phyloP scores from a whole-genome alignment of 345 rosid species.

The Eucalyptus cloeziana region DNA sequence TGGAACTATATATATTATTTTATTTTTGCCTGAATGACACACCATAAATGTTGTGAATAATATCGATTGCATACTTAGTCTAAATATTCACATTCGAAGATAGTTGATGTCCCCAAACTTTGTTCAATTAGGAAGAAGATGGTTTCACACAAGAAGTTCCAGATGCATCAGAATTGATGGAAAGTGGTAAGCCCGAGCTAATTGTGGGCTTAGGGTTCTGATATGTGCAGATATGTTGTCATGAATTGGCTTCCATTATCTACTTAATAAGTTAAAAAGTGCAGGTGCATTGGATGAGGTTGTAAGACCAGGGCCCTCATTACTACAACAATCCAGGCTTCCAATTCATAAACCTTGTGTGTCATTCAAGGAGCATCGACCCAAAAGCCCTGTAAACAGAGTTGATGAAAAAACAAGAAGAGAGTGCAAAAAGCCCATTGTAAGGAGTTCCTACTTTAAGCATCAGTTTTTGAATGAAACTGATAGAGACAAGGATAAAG shows the following conservation, averaged over 20 bases:
- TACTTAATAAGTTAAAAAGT: not conserved
- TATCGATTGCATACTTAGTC: too few relatives aligned
- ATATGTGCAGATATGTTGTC: not conserved
- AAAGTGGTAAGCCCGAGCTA: constrained; percentile 15
- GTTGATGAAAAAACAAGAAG: constrained; percentile 21
- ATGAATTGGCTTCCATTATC: not conserved
- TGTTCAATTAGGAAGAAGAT: too few relatives aligned
- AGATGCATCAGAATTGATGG: not conserved
- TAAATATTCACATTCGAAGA: too few relatives aligned
- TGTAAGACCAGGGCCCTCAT: constrained; percentile 1
- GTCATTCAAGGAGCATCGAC: constrained; percentile 11
- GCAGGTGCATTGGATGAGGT: constrained; percentile 3
- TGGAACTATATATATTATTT: not conserved
- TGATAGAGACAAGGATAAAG: constrained; percentile 17
- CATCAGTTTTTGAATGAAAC: constrained; percentile 26
- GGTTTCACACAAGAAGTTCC: too few relatives aligned
- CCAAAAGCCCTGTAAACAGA: constrained; percentile 3
- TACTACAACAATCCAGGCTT: constrained; percentile 4
- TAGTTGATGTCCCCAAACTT: too few relatives aligned
- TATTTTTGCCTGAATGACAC: too few relatives aligned
- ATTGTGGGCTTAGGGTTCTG: not conserved
- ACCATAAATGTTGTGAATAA: too few relatives aligned
- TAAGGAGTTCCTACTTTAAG: constrained; percentile 61
- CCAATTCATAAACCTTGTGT: constrained; percentile 10
- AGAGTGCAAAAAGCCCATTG: constrained; percentile 31